Percentiles rank a stretch among this genome's conserved stretches.
These are phyloP conservation scores for Penicillium rolfsii DNA, from an alignment of 2,329 filamentous ascomycete species.

Conservation along the genomic window DNA sequence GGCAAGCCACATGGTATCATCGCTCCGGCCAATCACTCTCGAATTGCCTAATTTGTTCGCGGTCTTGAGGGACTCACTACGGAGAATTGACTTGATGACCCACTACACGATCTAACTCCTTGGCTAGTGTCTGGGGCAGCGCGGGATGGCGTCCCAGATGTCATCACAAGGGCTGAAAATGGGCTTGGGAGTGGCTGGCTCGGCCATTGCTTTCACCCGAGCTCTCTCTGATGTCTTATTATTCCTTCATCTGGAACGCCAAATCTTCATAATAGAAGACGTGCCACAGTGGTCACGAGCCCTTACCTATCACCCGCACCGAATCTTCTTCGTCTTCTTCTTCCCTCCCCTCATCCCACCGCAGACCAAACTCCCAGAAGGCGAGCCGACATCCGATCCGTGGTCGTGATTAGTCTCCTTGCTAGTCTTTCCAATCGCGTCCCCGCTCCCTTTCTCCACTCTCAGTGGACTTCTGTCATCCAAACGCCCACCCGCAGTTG, in stretches of 20 bases:
- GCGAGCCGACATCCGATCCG: not conserved
- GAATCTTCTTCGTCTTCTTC: not conserved
- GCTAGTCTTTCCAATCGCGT: not conserved
- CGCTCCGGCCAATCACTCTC: constrained; percentile 7
- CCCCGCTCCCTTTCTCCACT: not conserved
- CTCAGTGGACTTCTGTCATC: not conserved
- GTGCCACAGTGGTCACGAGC: not conserved
- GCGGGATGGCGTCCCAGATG: not conserved
- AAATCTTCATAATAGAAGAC: too few species aligned
- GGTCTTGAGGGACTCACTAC: constrained; percentile 5
- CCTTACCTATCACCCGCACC: not conserved
- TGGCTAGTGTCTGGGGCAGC: not conserved
- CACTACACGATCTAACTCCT: not conserved
- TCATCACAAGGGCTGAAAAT: not conserved
- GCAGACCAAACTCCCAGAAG: not conserved
- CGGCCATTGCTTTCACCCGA: not conserved
- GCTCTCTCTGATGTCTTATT: not conserved
- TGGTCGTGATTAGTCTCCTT: not conserved
- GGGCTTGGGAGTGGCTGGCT: not conserved
- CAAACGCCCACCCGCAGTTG: not conserved
- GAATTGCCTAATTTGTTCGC: constrained; percentile 15
- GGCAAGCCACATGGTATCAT: constrained; percentile 32
- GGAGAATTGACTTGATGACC: not conserved
- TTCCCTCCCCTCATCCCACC: not conserved
- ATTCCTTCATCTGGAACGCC: not conserved